Evolutionary conservation across 495 filamentous ascomycete genomes (phyloP).

Genomic region (Hamigera avellanea): DNA sequence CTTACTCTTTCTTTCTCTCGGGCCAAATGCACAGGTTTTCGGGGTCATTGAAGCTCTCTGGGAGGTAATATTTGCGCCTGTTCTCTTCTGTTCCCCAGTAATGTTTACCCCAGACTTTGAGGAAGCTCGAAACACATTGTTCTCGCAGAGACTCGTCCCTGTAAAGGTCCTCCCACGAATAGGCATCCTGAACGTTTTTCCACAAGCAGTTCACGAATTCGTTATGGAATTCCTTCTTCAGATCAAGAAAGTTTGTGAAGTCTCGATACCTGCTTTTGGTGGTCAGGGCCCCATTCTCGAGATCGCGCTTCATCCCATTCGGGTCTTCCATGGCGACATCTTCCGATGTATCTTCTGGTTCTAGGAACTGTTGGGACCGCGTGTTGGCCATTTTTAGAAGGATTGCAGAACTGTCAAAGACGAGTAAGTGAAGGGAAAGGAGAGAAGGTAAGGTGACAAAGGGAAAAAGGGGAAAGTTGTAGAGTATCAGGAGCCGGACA

Average conservation of each 20-base stretch:
- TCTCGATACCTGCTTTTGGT: conserved; percentile 1
- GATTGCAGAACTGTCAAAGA: too few relatives aligned
- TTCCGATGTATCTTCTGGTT: neutral
- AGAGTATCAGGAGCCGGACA: too few relatives aligned
- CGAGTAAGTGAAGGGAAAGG: too few relatives aligned
- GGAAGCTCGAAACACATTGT: conserved; percentile 1
- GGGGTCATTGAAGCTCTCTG: conserved; percentile 2
- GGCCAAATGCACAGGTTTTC: conserved; percentile 2
- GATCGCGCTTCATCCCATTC: neutral
- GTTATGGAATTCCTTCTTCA: conserved; percentile 1
- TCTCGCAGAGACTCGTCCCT: neutral
- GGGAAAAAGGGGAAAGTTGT: too few relatives aligned
- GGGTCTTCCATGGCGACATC: too few relatives aligned
- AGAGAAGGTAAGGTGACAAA: too few relatives aligned
- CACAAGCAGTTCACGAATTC: conserved; percentile 2
- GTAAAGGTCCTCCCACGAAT: conserved; percentile 3
- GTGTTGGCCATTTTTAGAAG: neutral
- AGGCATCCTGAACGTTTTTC: neutral
- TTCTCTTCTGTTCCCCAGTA: conserved; percentile 6
- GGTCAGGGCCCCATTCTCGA: neutral
- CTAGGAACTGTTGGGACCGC: neutral
- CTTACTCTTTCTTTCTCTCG: conserved; percentile 4
- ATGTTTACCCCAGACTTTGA: conserved; percentile 1
- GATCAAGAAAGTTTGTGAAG: conserved; percentile 7
- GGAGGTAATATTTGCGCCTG: conserved; percentile 4